phyloP scores from a whole-genome alignment of 225 moss, liverwort and hornwort species.

The Straminergon stramineum region DNA sequence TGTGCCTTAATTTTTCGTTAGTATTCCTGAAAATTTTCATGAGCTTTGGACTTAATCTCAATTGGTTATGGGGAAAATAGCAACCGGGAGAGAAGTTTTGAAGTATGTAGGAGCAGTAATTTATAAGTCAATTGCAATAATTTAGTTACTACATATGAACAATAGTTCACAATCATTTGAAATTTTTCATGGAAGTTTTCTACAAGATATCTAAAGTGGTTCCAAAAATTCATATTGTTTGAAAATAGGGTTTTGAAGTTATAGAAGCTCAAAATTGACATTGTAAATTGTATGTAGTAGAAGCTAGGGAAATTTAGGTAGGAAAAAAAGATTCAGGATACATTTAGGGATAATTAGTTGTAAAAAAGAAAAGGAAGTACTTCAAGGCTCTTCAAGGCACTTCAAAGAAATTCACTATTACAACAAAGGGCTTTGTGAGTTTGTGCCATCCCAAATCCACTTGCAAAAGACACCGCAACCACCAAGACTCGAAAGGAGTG shows the following conservation, averaged over 20 bases:
- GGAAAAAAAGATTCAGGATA: background rate
- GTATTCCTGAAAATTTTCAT: background rate
- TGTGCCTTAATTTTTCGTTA: rapidly evolving
- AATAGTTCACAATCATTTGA: background rate
- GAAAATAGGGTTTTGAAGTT: background rate
- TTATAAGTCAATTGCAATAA: rapidly evolving
- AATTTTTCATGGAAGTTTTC: background rate
- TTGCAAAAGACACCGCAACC: background rate
- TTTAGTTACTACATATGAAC: background rate
- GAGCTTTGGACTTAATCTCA: background rate
- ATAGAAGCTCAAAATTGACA: background rate
- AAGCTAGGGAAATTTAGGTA: background rate
- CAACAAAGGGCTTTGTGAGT: background rate
- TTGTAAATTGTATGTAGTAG: background rate
- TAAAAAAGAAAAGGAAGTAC: background rate
- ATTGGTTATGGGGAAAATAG: rapidly evolving
- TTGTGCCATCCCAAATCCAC: rapidly evolving
- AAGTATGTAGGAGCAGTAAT: background rate
- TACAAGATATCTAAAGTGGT: background rate
- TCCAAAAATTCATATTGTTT: rapidly evolving
- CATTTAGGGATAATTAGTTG: background rate
- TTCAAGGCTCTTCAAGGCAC: background rate
- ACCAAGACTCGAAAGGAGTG: rapidly evolving
- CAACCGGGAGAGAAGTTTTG: rapidly evolving
- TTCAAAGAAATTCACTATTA: background rate